A percentile compares a stretch with the other conserved stretches of the same genome.
Conservation (phyloP, 345 rosid genomes). For the Balakata baccata region DNA sequence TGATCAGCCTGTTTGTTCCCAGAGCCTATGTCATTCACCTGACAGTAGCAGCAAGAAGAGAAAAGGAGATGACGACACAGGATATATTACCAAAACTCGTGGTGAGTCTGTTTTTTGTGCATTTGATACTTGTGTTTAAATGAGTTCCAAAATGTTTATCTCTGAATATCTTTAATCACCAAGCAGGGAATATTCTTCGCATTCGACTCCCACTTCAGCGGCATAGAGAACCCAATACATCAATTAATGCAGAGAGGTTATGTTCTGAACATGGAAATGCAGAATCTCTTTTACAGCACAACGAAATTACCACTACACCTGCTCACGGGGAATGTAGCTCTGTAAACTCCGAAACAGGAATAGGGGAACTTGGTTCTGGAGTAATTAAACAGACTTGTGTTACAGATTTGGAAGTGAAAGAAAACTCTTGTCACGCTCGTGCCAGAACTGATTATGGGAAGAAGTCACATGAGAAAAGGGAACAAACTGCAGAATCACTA, state of each 20-base stretch:
- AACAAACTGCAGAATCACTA: slow-evolving; percentile 15
- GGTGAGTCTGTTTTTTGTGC: slow-evolving; percentile 28
- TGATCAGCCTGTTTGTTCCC: slow-evolving; percentile 36
- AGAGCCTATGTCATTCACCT: slow-evolving; percentile 31
- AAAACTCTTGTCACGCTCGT: neutral
- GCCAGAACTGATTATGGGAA: neutral
- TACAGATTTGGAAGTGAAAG: neutral
- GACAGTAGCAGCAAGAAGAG: slow-evolving; percentile 50
- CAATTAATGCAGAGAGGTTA: slow-evolving; percentile 1
- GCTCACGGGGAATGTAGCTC: neutral
- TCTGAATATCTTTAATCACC: slow-evolving; percentile 14
- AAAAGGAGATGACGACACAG: slow-evolving; percentile 22
- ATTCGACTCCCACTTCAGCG: slow-evolving; percentile 42
- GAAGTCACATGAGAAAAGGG: neutral
- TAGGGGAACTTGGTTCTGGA: neutral
- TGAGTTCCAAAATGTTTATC: neutral
- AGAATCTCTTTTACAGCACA: neutral
- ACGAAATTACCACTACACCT: neutral
- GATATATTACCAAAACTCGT: slow-evolving; percentile 18
- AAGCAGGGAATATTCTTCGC: slow-evolving; percentile 42
- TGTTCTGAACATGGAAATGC: slow-evolving; percentile 26
- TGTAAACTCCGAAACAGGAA: neutral
- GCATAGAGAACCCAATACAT: slow-evolving; percentile 11
- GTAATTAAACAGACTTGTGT: neutral
- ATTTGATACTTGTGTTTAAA: neutral